Conservation (phyloP, 495 filamentous ascomycete species). For the Neurospora discreta region DNA sequence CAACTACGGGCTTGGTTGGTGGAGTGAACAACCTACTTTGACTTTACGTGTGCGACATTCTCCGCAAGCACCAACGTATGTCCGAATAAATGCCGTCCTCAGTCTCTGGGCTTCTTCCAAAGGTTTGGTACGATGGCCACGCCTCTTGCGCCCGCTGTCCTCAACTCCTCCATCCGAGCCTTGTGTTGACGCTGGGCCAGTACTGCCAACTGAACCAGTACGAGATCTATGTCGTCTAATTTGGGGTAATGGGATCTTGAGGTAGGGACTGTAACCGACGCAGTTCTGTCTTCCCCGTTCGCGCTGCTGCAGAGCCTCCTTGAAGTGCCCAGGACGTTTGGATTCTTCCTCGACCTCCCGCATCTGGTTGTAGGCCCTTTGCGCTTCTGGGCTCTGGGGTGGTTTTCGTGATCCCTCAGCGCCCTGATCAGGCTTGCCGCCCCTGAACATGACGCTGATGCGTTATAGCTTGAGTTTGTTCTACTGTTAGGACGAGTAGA, state of each 20-base stretch:
- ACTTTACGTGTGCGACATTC: conserved; percentile 16
- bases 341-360: conserved; percentile 13
- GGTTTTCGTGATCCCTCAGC: background rate
- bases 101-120: conserved; percentile 4
- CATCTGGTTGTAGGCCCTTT: conserved; percentile 25
- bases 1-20: background rate
- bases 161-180: background rate
- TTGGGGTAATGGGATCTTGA: background rate
- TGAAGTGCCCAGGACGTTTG: background rate
- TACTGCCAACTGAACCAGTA: background rate
- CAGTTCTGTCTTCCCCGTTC: background rate
- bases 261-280: background rate
- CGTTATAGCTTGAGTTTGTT: background rate
- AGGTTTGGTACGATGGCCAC: conserved; percentile 10
- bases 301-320: background rate
- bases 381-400: conserved; percentile 18
- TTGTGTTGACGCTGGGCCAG: background rate
- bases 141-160: background rate
- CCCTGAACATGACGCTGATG: background rate
- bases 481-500: background rate
- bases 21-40: conserved; percentile 4
- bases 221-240: background rate
- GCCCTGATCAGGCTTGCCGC: background rate
- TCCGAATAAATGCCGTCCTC: conserved; percentile 17
- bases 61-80: conserved; percentile 13